Base-by-base conservation (phyloP, 140 eudicot species). In the Anethum foeniculum region DNA sequence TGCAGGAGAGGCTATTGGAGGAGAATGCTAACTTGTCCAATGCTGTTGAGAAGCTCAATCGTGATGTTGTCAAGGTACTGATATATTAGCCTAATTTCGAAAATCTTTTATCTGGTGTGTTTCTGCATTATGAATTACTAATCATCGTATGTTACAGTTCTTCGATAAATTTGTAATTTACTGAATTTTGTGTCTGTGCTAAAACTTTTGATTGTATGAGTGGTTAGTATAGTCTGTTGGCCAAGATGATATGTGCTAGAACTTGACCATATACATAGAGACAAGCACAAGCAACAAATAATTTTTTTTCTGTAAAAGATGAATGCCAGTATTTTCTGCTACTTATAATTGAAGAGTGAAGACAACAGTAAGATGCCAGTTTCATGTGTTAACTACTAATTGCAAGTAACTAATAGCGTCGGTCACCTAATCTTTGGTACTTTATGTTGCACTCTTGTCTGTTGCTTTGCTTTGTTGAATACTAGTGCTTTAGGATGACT, bases 1-100 rank as follows among this genome's bases (percentile, higher is more conserved):
- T 85, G 80, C 48, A 95, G 97, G 97, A 95, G 85, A 78, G 75
- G 27, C 75, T 95, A 79, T 36, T 86, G 87, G 87, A 88, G 46
- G 96, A 95, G 90, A 95, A 95, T 77, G 88, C 82, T 12, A 67
- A 77, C 60, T 83, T 95, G 86, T 77, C 92, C 34, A 90, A 84
- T 49, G 89, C 90, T 23, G 99, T 95, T 48, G 89, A 84, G 81
- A 95, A 95, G 92, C 97, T 95, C 75, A 90, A 91, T 79, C 93
- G 99, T 10, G 99, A 95, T 88, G 98, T 95, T 68, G 86, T 91
- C 48, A 95, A 95, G 99, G 99, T 95, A 86, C 43, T 69, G 7
- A 1, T 56, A 1, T 0, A 56, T 56, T 56, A 16, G 30, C 65
- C 65, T 56, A 23, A 21, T 52, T 19, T 19, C 21, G 62, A 19